Evolutionary conservation across 305 asterid species (phyloP).

Genomic region (Fraxinus sp.): DNA sequence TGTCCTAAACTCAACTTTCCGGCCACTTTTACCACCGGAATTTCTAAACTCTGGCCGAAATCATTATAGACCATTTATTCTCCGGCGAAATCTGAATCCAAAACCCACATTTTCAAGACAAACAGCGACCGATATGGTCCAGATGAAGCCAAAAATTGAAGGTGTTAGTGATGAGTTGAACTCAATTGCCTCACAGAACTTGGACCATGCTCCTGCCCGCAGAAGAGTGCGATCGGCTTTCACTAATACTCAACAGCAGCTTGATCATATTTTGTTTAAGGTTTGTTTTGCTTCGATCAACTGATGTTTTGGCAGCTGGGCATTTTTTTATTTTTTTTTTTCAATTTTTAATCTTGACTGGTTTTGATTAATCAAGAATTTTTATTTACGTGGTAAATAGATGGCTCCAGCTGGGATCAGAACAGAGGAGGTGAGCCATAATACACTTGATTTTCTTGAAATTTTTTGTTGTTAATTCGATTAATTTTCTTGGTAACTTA

Average conservation of each 20-base stretch:
- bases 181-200: slow-evolving; percentile 77
- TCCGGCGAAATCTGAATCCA: slow-evolving; percentile 13
- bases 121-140: slow-evolving; percentile 41
- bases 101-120: slow-evolving; percentile 25
- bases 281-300: slow-evolving; percentile 28
- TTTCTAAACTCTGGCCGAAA: slow-evolving; percentile 22
- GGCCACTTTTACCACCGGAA: slow-evolving; percentile 29
- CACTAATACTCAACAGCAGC: slow-evolving; percentile 53
- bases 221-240: slow-evolving; percentile 90
- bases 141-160: slow-evolving; percentile 57
- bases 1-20: slow-evolving; percentile 42
- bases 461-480: not conserved
- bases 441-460: not conserved
- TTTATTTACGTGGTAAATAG: slow-evolving; percentile 36
- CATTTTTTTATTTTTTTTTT: no score
- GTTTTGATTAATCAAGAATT: not conserved
- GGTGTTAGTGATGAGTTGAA: slow-evolving; percentile 76
- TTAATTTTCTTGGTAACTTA: not conserved
- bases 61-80: slow-evolving; percentile 25
- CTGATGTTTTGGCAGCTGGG: not conserved
- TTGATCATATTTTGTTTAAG: slow-evolving; percentile 83
- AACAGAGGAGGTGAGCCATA: slow-evolving; percentile 68
- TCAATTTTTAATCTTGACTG: not conserved
- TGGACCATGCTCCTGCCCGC: slow-evolving; percentile 84
- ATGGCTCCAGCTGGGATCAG: slow-evolving; percentile 91